Conservation (phyloP, 1,139 yeast genomes). For the Magnusiomyces magnusii region DNA sequence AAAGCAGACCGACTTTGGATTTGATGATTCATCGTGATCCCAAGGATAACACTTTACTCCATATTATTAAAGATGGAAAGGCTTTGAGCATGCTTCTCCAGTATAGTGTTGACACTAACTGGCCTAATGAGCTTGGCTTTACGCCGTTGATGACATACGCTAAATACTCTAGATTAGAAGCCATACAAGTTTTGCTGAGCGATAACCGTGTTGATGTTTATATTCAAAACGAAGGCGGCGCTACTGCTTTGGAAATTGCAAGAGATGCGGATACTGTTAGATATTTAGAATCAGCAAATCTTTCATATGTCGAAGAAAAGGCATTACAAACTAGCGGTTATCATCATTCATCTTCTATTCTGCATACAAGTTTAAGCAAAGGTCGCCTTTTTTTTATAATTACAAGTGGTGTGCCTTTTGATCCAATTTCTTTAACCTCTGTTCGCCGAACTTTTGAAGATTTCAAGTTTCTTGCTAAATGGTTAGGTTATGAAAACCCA, state of each 20-base stretch:
- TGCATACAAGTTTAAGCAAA: conserved; percentile 26
- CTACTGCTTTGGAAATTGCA: conserved; percentile 47
- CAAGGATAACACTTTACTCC: conserved; percentile 69
- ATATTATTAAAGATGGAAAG: conserved; percentile 45
- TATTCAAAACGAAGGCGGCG: conserved; percentile 26
- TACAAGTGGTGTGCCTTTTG: conserved; percentile 26
- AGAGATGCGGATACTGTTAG: conserved; percentile 41
- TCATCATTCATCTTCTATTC: conserved; percentile 19
- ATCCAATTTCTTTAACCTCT: conserved; percentile 18
- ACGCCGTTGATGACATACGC: conserved; percentile 68
- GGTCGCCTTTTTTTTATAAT: conserved; percentile 28
- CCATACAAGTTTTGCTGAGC: conserved; percentile 38
- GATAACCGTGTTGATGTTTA: conserved; percentile 28
- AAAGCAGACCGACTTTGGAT: conserved; percentile 13
- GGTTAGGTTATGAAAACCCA: conserved; percentile 34
- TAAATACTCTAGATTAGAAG: conserved; percentile 59
- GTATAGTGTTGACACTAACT: conserved; percentile 49
- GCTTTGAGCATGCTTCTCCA: conserved; percentile 40
- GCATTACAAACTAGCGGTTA: conserved; percentile 26
- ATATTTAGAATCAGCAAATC: conserved; percentile 35
- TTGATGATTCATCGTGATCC: conserved; percentile 56
- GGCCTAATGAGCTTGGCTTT: conserved; percentile 48
- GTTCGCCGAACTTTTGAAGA: conserved; percentile 38
- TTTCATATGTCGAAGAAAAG: conserved; percentile 13
- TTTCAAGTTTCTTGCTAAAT: conserved; percentile 36